Conservation (phyloP, 2,329 filamentous ascomycete species). For the Metarhizium brunneum region DNA sequence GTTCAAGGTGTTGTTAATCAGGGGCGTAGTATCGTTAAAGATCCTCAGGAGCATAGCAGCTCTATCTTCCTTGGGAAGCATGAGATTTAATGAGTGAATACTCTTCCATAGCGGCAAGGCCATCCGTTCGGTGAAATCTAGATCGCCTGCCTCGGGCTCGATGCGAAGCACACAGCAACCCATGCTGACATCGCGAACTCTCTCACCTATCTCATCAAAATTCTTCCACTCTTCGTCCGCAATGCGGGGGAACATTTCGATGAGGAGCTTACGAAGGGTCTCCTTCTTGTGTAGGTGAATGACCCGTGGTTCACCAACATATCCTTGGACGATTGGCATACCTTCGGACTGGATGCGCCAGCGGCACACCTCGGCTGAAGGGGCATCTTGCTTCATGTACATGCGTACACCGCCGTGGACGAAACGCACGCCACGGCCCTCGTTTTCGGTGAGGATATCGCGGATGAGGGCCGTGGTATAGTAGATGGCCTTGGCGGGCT, state of each 20-base stretch:
- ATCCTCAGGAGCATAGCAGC: conserved; percentile 84
- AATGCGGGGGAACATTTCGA: conserved; percentile 96
- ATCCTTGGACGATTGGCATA: conserved; percentile 81
- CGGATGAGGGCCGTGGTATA: conserved; percentile 82
- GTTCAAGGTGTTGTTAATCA: conserved; percentile 60
- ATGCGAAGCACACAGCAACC: conserved; percentile 87
- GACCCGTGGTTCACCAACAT: conserved; percentile 70
- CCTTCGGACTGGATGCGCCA: conserved; percentile 97
- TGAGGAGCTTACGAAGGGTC: conserved; percentile 72
- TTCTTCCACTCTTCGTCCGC: conserved; percentile 62
- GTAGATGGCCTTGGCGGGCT: conserved; percentile 91
- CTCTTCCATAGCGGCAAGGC: conserved; percentile 92
- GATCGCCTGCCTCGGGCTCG: conserved; percentile 59
- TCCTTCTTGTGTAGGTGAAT: conserved; percentile 67
- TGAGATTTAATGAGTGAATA: conserved; percentile 83
- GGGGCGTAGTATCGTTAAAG: conserved; percentile 79
- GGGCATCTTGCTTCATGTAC: conserved; percentile 96
- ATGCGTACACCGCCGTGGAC: conserved; percentile 96
- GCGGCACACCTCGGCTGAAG: conserved; percentile 74
- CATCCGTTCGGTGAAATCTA: conserved; percentile 63
- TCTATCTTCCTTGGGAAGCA: conserved; percentile 96
- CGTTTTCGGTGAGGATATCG: conserved; percentile 78
- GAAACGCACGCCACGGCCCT: conserved; percentile 86
- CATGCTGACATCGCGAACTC: conserved; percentile 70
- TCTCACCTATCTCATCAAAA: conserved; percentile 80